phyloP scores from a whole-genome alignment of 2,329 filamentous ascomycete genomes.

The Pseudofabraea citricarpa region DNA sequence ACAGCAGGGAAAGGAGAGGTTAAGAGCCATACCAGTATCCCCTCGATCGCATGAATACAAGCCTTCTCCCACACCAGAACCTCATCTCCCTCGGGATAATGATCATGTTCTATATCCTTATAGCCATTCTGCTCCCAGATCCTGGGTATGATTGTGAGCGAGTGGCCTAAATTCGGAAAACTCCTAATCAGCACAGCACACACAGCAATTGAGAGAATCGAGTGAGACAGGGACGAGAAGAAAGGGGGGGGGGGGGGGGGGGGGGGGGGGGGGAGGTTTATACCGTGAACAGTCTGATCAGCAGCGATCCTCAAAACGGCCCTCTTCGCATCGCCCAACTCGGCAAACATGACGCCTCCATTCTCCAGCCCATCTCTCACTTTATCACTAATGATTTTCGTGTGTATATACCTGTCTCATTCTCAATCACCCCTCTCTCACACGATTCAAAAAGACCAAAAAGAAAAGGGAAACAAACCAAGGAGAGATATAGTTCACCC shows the following conservation, averaged over 20 bases:
- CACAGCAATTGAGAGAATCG: too few species aligned
- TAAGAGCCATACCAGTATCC: too few species aligned
- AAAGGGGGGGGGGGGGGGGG: too few species aligned
- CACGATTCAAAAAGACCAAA: not conserved
- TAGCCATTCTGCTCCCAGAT: not conserved
- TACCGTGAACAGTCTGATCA: constrained; percentile 28
- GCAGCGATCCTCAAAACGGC: constrained; percentile 31
- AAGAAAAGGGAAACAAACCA: constrained; percentile 29
- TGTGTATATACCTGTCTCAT: not conserved
- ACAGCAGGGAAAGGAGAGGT: too few species aligned
- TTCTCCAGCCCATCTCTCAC: not conserved
- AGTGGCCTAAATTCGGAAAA: constrained; percentile 2
- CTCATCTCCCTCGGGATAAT: too few species aligned
- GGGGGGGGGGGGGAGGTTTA: not conserved
- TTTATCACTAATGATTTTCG: not conserved
- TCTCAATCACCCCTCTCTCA: not conserved
- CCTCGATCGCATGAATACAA: too few species aligned
- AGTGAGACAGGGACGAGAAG: too few species aligned
- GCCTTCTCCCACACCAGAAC: too few species aligned
- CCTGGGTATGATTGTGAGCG: not conserved
- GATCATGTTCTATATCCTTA: not conserved
- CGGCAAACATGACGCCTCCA: not conserved
- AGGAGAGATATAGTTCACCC: constrained; percentile 42
- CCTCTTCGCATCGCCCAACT: constrained; percentile 20
- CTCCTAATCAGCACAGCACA: too few species aligned